These are phyloP conservation scores for Ustilago trichophora DNA, from an alignment of 1,284 basidiomycete genomes.

Conservation along the genomic window DNA sequence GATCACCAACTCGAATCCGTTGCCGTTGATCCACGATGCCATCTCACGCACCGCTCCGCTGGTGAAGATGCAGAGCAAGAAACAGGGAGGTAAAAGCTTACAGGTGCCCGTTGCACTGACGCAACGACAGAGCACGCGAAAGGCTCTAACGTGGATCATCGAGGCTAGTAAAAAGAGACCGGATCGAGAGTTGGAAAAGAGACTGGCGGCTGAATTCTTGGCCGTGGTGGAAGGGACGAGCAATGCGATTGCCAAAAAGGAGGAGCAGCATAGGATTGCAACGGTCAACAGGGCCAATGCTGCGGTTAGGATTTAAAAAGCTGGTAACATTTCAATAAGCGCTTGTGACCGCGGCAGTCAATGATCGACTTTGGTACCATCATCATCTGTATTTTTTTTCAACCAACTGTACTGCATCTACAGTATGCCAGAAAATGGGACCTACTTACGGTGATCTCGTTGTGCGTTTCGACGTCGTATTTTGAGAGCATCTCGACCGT, in stretches of 20 bases:
- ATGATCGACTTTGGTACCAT: neutral
- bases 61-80: slow-evolving; percentile 65
- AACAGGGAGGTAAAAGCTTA: slow-evolving; percentile 66
- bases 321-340: neutral
- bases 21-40: slow-evolving; percentile 66
- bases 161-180: slow-evolving; percentile 67
- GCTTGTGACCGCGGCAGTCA: too few species aligned
- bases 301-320: slow-evolving; percentile 51
- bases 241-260: slow-evolving; percentile 65
- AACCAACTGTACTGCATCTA: too few species aligned
- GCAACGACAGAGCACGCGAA: slow-evolving; percentile 60
- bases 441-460: too few species aligned
- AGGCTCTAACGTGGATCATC: slow-evolving; percentile 67
- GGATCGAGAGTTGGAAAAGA: slow-evolving; percentile 63
- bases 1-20: slow-evolving; percentile 63
- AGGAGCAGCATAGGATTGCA: slow-evolving; percentile 74
- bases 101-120: slow-evolving; percentile 67
- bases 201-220: slow-evolving; percentile 67
- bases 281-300: slow-evolving; percentile 78
- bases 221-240: slow-evolving; percentile 66
- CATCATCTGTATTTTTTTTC: neutral
- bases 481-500: too few species aligned
- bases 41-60: slow-evolving; percentile 63
- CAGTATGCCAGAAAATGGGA: too few species aligned
- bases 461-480: too few species aligned